A percentile compares a stretch with the other conserved stretches of the same genome.
These are phyloP conservation scores for Phalaenopsis aphrodite DNA, from an alignment of 106 monocot genomes.

Conservation along the genomic window DNA sequence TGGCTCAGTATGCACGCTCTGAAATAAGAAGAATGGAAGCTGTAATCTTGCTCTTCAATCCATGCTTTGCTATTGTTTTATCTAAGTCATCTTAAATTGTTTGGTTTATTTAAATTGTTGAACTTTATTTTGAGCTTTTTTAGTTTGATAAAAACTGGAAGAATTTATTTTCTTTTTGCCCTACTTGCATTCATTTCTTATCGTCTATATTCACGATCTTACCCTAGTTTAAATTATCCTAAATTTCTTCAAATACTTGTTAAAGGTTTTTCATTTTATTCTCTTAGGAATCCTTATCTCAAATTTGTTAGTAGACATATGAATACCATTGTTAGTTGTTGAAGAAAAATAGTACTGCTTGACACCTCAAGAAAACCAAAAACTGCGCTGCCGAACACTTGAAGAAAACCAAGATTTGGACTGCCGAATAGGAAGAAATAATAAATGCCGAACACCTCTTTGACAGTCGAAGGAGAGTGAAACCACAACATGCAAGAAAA, in stretches of 20 bases:
- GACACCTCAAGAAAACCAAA: too few relatives aligned
- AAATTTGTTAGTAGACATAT: neutral
- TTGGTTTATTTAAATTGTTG: neutral
- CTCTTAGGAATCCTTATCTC: neutral
- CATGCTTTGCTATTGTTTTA: neutral
- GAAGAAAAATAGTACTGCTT: neutral
- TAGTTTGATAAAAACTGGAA: neutral
- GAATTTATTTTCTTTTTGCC: neutral
- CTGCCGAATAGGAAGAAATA: too few relatives aligned
- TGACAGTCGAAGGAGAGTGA: too few relatives aligned
- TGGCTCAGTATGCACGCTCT: slow-evolving; percentile 68
- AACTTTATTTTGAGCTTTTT: neutral
- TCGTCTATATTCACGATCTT: neutral
- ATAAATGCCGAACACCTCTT: too few relatives aligned
- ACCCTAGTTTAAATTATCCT: neutral
- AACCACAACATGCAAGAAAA: too few relatives aligned
- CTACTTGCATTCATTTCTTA: neutral
- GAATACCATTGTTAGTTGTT: neutral
- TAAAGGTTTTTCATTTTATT: neutral
- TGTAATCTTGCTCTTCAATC: slow-evolving; percentile 23
- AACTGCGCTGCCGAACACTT: too few relatives aligned
- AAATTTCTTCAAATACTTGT: neutral
- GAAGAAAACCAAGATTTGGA: too few relatives aligned
- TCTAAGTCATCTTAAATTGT: neutral
- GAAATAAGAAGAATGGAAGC: slow-evolving; percentile 75